Conservation (phyloP, 1,139 yeast species). For the Geotrichum armillariae region DNA sequence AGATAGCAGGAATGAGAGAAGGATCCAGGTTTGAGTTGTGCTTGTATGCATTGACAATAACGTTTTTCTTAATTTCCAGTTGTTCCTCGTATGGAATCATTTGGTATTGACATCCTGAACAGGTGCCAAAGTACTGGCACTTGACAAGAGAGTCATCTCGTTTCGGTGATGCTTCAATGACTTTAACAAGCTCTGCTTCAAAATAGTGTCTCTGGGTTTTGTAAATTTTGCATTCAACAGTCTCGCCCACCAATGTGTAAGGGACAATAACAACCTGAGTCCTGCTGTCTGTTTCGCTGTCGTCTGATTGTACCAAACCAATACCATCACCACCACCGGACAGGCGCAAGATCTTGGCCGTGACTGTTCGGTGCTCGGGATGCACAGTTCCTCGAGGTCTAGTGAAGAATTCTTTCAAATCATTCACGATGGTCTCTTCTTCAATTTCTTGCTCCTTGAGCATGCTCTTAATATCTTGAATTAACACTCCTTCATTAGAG, state of each 20-base stretch:
- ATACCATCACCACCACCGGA: conserved; percentile 68
- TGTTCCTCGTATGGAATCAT: conserved; percentile 72
- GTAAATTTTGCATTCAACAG: conserved; percentile 66
- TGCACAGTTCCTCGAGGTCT: conserved; percentile 50
- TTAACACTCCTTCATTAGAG: conserved; percentile 77
- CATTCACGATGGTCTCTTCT: conserved; percentile 55
- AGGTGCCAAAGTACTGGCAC: conserved; percentile 77
- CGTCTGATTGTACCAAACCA: conserved; percentile 32
- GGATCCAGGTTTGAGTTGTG: conserved; percentile 60
- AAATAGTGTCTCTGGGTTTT: conserved; percentile 76
- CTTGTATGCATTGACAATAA: conserved; percentile 79
- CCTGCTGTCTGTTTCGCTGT: conserved; percentile 17
- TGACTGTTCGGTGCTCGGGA: conserved; percentile 59
- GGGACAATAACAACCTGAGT: conserved; percentile 62
- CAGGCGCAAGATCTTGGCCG: conserved; percentile 58
- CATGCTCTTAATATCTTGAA: conserved; percentile 67
- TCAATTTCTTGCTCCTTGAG: conserved; percentile 46
- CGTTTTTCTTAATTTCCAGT: conserved; percentile 65
- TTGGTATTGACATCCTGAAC: conserved; percentile 94
- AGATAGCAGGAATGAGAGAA: conserved; percentile 56
- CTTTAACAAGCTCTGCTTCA: conserved; percentile 69
- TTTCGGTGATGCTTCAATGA: conserved; percentile 47
- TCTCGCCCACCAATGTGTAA: conserved; percentile 85
- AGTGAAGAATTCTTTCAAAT: conserved; percentile 64
- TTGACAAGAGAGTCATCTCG: conserved; percentile 57